Conservation (phyloP, 106 monocot species). For the Platanthera zijinensis region DNA sequence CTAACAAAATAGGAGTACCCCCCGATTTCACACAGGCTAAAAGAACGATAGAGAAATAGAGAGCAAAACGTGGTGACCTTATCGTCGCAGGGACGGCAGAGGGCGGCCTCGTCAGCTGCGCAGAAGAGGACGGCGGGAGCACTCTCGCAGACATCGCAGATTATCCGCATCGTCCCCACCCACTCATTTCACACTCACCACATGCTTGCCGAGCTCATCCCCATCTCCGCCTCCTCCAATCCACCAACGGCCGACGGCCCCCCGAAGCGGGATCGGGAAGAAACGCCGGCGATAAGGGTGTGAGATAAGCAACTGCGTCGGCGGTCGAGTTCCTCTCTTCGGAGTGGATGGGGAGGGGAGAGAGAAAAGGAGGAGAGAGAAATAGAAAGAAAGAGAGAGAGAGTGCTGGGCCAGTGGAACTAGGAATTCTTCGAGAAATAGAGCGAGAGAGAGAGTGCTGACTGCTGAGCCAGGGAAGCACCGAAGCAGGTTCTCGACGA, state of each 20-base stretch:
- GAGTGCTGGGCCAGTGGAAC: no score
- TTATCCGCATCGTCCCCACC: constrained; percentile 51
- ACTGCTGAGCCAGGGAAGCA: no score
- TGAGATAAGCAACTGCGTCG: background rate
- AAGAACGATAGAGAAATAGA: background rate
- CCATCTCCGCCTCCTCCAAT: background rate
- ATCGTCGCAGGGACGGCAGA: constrained; percentile 80
- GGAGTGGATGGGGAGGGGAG: background rate
- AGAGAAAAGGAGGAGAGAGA: background rate
- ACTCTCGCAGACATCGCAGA: constrained; percentile 93
- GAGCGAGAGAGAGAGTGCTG: no score
- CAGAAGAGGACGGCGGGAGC: constrained; percentile 88
- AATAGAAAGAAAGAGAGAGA: background rate
- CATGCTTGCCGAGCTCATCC: background rate
- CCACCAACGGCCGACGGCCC: background rate
- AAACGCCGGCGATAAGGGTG: background rate
- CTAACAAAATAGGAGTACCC: background rate
- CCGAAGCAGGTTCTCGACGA: background rate
- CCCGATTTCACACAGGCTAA: background rate
- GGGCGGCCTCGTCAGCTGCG: constrained; percentile 87
- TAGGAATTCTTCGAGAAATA: no score
- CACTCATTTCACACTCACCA: constrained; percentile 9
- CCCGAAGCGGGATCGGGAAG: background rate
- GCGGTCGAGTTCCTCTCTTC: background rate
- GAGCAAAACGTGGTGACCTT: constrained; percentile 35